phyloP scores from a whole-genome alignment of 345 rosid species.

The Ailanthus altissimus region DNA sequence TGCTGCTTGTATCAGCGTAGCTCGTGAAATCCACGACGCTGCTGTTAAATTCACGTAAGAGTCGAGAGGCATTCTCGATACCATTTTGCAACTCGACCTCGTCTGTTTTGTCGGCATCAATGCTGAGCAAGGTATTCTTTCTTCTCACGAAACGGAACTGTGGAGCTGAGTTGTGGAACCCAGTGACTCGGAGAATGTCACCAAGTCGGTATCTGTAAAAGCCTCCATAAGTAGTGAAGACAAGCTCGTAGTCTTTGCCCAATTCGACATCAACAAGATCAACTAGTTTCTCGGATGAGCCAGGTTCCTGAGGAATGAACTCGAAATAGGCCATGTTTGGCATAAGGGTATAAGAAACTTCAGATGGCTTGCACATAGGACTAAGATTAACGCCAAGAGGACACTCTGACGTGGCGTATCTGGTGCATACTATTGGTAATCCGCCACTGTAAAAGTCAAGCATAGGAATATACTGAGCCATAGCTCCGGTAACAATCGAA shows the following conservation, averaged over 20 bases:
- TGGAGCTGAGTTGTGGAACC: constrained; percentile 82
- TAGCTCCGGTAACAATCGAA: no score
- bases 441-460: neutral
- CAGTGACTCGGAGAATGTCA: constrained; percentile 80
- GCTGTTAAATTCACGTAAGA: constrained; percentile 44
- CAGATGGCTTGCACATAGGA: no score
- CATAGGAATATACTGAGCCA: no score
- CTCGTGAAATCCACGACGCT: constrained; percentile 89
- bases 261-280: constrained; percentile 74
- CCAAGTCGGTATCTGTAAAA: constrained; percentile 80
- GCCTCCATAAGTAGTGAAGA: constrained; percentile 80
- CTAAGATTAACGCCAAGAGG: no score
- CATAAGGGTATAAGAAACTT: no score
- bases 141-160: constrained; percentile 37
- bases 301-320: constrained; percentile 51
- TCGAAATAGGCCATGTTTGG: constrained; percentile 51
- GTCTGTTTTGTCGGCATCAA: constrained; percentile 86
- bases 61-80: constrained; percentile 57
- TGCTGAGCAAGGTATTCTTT: constrained; percentile 71
- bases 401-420: no score
- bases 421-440: neutral
- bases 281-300: constrained; percentile 20
- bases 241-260: constrained; percentile 83
- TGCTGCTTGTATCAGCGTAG: constrained; percentile 60
- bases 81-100: constrained; percentile 81